Evolutionary conservation across 164 flowering plant species (phyloP).

Genomic region (Kingdonia uniflora): DNA sequence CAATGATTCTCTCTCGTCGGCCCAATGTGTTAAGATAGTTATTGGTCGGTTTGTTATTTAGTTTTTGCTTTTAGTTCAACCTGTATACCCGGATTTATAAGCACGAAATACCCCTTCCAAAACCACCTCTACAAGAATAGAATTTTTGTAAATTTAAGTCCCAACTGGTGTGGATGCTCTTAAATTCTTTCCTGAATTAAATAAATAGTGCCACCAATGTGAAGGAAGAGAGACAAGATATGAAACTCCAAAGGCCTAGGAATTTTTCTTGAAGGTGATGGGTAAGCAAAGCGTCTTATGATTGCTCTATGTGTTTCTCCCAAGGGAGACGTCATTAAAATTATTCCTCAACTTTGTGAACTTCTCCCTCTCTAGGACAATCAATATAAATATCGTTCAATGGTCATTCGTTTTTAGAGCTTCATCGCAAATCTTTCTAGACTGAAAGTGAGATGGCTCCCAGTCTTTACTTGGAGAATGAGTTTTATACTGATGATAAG

Average conservation of each 20-base stretch:
- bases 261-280: neutral
- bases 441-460: constrained; percentile 10
- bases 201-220: no score
- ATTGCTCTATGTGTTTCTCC: constrained; percentile 6
- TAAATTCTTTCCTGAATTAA: no score
- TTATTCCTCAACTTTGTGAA: neutral
- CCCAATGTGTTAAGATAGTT: no score
- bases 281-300: neutral
- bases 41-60: no score
- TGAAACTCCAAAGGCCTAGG: constrained; percentile 2
- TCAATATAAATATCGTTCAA: neutral
- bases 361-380: neutral
- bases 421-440: constrained; percentile 12
- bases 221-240: constrained; percentile 3
- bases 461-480: constrained; percentile 2
- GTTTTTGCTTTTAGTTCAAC: no score
- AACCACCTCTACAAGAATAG: no score
- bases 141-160: no score
- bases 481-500: constrained; percentile 8
- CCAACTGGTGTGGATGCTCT: no score
- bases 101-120: no score
- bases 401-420: constrained; percentile 5
- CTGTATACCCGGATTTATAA: no score
- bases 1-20: no score
- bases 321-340: constrained; percentile 1